Evolutionary conservation across 1,284 basidiomycete species (phyloP).

Genomic region (Trichosporon asahii): DNA sequence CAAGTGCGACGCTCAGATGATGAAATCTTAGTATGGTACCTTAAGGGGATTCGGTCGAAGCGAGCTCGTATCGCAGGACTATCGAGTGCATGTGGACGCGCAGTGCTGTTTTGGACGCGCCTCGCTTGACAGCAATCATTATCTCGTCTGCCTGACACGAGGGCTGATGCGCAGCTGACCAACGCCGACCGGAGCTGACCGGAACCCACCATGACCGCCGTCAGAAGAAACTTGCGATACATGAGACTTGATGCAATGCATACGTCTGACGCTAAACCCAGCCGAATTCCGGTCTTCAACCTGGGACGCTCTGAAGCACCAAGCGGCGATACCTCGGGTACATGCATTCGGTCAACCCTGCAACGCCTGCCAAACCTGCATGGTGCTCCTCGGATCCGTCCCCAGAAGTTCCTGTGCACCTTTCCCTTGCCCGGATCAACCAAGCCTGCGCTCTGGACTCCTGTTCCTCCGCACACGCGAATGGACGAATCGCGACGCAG

Average conservation of each 20-base stretch:
- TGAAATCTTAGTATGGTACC: not conserved
- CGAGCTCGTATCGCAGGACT: not conserved
- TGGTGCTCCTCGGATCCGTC: no score
- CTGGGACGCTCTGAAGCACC: not conserved
- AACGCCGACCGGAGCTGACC: no score
- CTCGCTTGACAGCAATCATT: not conserved
- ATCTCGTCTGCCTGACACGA: not conserved
- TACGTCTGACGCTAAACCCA: not conserved
- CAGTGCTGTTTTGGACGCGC: not conserved
- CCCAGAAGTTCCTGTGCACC: not conserved
- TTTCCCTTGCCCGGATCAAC: not conserved
- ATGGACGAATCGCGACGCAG: not conserved
- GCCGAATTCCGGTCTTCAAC: not conserved
- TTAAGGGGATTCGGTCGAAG: not conserved
- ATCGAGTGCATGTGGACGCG: not conserved
- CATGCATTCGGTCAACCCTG: no score
- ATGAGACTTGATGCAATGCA: not conserved
- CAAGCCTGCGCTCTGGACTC: no score
- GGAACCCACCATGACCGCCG: not conserved
- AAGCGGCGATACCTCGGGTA: no score
- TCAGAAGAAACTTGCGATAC: not conserved
- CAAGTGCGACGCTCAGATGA: not conserved
- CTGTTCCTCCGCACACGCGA: no score
- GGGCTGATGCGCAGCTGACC: no score
- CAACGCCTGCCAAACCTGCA: not conserved